A percentile compares a stretch with the other conserved stretches of the same genome.
phyloP scores from a whole-genome alignment of 106 monocot genomes.

The Dactylorhiza incarnata region DNA sequence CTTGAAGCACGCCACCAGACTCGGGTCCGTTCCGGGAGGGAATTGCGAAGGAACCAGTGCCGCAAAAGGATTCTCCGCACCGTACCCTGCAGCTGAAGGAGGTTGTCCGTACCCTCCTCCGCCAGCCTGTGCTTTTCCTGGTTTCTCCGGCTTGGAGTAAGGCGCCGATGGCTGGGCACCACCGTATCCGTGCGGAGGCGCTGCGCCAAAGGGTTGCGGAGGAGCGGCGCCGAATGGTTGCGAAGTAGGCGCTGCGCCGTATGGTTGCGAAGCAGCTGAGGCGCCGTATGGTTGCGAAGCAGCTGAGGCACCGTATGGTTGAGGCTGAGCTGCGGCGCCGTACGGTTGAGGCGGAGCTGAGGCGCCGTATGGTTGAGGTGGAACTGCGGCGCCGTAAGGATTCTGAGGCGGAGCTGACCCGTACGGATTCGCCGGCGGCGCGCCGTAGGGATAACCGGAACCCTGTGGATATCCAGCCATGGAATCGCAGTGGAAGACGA shows the following conservation, averaged over 20 bases:
- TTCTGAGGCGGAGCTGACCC: background rate
- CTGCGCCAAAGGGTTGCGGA: background rate
- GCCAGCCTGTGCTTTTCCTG: background rate
- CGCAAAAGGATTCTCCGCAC: constrained; percentile 38
- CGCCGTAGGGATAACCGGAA: constrained; percentile 14
- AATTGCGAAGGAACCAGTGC: constrained; percentile 73
- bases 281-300: background rate
- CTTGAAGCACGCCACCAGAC: constrained; percentile 81
- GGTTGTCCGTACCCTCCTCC: background rate
- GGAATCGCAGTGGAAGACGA: too few relatives aligned
- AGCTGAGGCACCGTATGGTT: background rate
- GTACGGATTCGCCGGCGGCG: constrained; percentile 15
- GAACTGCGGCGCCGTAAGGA: background rate
- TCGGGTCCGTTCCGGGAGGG: constrained; percentile 90
- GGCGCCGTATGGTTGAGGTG: background rate
- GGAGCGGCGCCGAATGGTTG: background rate
- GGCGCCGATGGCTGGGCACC: background rate
- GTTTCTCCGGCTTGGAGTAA: background rate
- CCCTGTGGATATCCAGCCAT: constrained; percentile 5
- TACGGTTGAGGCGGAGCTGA: background rate
- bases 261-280: background rate
- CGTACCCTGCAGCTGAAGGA: constrained; percentile 4
- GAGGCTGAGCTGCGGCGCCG: background rate
- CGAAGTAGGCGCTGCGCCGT: background rate
- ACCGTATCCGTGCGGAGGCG: constrained; percentile 5